Evolutionary conservation across 202 grass and related monocot genomes (phyloP), one percentile per base, ranked within the genome.

Genomic region (Carex sylvatica): DNA sequence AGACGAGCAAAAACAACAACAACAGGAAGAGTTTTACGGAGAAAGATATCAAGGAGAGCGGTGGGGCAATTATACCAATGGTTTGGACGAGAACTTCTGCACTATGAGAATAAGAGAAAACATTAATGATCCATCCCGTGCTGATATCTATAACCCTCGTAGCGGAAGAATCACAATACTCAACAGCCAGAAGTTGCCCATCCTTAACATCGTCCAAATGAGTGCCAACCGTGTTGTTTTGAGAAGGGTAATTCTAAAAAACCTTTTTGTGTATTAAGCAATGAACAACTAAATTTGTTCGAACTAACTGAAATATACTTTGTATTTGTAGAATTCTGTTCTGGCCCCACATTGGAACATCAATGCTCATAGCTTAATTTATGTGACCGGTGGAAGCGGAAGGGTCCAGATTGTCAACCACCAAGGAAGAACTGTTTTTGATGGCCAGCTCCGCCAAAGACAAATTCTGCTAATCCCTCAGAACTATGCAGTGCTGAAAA

Each of bases 81-180:
- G 86, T 68, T 83, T 91, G 44, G 86, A 91, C 23, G 87, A 91
- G 61, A 85, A 73, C 11, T 91, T 83, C 56, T 89, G 88, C 42
- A 59, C 73, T 35, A 61, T 86, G 88, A 86, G n/a, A 64, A 78
- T 83, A 61, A 74, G 73, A 44, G 18, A 67, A 14, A 89, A 89
- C 84, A 89, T 89, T 2, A 80, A 86, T 5, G 35, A 84, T 12
- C 84, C 88, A 28, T 85, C 83, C 15, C 67, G 28, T 24, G 70
- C 88, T 18, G 78, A 87, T 65, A 69, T 86, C 2, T 90, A 82
- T 70, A 90, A 82, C 60, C 82, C 88, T 1, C 51, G 52, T 20
- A 70, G 53, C 46, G 85, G 82, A 36, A 87, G 88, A 52, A 76
- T 85, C 6, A 83, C 85, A 24, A 16, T 62, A 24, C 40, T 89